Evolutionary conservation across 2,329 filamentous ascomycete species (phyloP), one percentile per base, ranked within the genome.

Genomic region (Alternaria novae-zelandiae): DNA sequence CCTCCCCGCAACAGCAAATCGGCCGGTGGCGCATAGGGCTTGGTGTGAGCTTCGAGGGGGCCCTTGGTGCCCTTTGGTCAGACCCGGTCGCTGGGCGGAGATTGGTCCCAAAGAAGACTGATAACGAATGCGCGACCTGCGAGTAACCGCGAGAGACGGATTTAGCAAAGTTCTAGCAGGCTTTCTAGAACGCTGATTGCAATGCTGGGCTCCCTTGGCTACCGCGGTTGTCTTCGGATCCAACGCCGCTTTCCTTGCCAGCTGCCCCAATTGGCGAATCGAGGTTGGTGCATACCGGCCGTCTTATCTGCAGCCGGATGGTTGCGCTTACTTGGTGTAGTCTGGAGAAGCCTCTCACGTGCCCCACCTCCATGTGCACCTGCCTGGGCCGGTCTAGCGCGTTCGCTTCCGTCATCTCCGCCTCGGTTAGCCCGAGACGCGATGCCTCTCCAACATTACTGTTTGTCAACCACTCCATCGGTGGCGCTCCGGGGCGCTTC

Each of bases 21-120:
- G 54, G 53, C 62, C 82, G 94, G 97, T 76, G 84, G 87, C 59
- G 89, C 92, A 66, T 87, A 50, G 54, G 54, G 54, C 59, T 44
- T 49, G 51, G 58, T 41, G 43, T 41, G 49, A 21, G 57, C 58
- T n/a, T 20, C 43, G 23, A 28, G 23, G 36, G 50, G 45, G 47
- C 50, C 36, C 46, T 59, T 43, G 36, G 50, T 51, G 30, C 44
- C 28, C 28, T 59, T 43, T 57, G 54, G 49, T 58, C 54, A 57
- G 55, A 53, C 59, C 56, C 59, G 59, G 68, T 66, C 56, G 61
- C 66, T 60, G 65, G 68, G 61, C 54, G 60, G 54, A 54, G 57
- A 61, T 70, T 67, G 64, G 56, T 53, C 69, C 70, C 54, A 26
- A 69, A 62, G 10, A 10, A 47, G 69, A 54, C 55, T 69, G 67